Evolutionary conservation across 2,329 filamentous ascomycete genomes (phyloP), one percentile per base, ranked within the genome.

Genomic region (Cryphonectria parasitica): DNA sequence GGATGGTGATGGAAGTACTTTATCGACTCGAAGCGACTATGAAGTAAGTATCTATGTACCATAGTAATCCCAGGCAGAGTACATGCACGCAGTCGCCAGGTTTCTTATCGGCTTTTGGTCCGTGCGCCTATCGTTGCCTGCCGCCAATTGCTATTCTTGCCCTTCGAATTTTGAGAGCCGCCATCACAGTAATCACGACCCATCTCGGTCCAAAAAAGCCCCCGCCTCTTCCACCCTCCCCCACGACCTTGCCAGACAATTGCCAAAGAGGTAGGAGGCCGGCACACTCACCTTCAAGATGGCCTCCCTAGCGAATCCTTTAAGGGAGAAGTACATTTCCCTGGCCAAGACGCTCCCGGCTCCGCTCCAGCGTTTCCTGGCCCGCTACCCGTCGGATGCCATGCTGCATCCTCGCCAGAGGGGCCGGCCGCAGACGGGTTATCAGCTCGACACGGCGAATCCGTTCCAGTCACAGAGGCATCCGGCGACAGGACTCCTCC

Each of bases 381-480:
- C 92, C 70, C 92, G 92, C 74, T 98, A 95, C 81, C 96, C 96
- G 58, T 94, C 95, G 64, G 87, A 83, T 67, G 81, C 87, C 75
- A 86, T 91, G 77, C 82, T 89, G 65, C 77, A 80, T 64, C 77
- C 82, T 74, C 75, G 83, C 74, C 77, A 75, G 77, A 39, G 75
- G 75, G 75, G 82, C 60, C 10, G n/a, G 45, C 63, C 73, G 56
- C 74, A 78, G 81, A 86, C 83, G 73, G 82, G 80, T 70, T 90
- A 84, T 83, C 86, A 88, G 76, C 83, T 83, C 76, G 82, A 84
- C 79, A 84, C 89, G 72, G 85, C 86, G 66, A 96, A 97, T 79
- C 95, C 95, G 0, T 99, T 99, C 84, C 85, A 89, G 73, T 89
- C 92, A 52, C 89, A 88, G 77, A 94, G 92, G 82, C 92, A 97